These are phyloP conservation scores for Cladochytrium replicatum DNA, from an alignment of 192 early-diverging fungal species.

Conservation along the genomic window DNA sequence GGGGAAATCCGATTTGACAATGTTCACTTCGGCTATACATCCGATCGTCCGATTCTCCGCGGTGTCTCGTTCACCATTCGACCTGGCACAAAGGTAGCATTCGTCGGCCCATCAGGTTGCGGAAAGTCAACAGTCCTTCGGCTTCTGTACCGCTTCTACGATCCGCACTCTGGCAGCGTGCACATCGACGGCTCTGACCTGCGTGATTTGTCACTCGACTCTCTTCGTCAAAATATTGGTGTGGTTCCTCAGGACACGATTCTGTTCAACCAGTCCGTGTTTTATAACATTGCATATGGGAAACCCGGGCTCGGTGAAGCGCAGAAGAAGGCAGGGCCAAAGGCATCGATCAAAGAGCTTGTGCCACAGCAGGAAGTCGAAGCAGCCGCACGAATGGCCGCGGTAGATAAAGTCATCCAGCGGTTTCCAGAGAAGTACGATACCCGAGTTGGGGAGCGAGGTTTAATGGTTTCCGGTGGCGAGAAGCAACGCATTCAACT, in stretches of 20 bases:
- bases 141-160: slow-evolving; percentile 90
- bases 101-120: slow-evolving; percentile 91
- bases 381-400: slow-evolving; percentile 62
- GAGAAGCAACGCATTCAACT: slow-evolving; percentile 81
- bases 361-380: slow-evolving; percentile 47
- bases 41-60: slow-evolving; percentile 45
- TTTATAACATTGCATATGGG: slow-evolving; percentile 90
- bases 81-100: slow-evolving; percentile 73
- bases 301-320: slow-evolving; percentile 29
- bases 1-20: slow-evolving; percentile 80
- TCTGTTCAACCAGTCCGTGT: slow-evolving; percentile 87
- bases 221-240: slow-evolving; percentile 67
- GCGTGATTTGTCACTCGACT: slow-evolving; percentile 63
- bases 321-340: not conserved
- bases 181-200: slow-evolving; percentile 81
- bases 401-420: slow-evolving; percentile 64
- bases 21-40: slow-evolving; percentile 81
- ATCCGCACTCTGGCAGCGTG: slow-evolving; percentile 70
- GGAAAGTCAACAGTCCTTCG: slow-evolving; percentile 64
- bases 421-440: slow-evolving; percentile 70
- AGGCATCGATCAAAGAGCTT: not conserved
- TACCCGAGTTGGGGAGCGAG: slow-evolving; percentile 82
- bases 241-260: slow-evolving; percentile 91
- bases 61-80: slow-evolving; percentile 74
- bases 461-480: slow-evolving; percentile 54